A percentile compares a stretch with the other conserved stretches of the same genome.
phyloP scores from a whole-genome alignment of 768 basidiomycete genomes.

The Albatrellus ellisii region DNA sequence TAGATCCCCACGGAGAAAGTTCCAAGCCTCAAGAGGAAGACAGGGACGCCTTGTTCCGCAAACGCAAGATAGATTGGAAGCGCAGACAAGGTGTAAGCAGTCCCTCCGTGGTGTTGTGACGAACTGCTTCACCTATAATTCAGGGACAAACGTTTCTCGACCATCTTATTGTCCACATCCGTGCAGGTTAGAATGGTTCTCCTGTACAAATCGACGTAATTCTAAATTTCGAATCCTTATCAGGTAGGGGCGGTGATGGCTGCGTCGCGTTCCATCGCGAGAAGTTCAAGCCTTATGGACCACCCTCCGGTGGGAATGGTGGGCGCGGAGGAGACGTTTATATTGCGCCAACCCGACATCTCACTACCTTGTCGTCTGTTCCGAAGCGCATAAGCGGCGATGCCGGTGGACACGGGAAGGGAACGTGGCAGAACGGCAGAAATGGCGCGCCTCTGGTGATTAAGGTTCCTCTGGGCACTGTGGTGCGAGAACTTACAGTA shows the following conservation, averaged over 20 bases:
- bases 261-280: conserved; percentile 91
- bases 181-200: conserved; percentile 38
- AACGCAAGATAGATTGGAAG: conserved; percentile 62
- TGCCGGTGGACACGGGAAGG: conserved; percentile 61
- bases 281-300: conserved; percentile 71
- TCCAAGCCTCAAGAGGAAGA: too few species aligned
- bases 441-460: conserved; percentile 62
- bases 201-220: neutral
- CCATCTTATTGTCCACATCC: conserved; percentile 64
- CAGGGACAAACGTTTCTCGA: conserved; percentile 77
- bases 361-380: conserved; percentile 70
- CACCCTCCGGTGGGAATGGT: conserved; percentile 90
- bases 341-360: conserved; percentile 59
- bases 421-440: conserved; percentile 80
- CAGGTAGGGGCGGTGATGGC: conserved; percentile 82
- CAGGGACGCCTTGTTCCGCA: conserved; percentile 21
- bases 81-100: conserved; percentile 50
- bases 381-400: conserved; percentile 53
- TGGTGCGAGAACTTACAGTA: conserved; percentile 62
- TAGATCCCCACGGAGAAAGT: too few species aligned
- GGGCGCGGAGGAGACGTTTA: conserved; percentile 84
- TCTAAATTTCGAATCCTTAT: neutral
- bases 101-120: neutral
- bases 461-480: conserved; percentile 80
- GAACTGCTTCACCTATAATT: conserved; percentile 3